Conservation (phyloP, 441 rosid genomes). For the Mallotus japonicus region DNA sequence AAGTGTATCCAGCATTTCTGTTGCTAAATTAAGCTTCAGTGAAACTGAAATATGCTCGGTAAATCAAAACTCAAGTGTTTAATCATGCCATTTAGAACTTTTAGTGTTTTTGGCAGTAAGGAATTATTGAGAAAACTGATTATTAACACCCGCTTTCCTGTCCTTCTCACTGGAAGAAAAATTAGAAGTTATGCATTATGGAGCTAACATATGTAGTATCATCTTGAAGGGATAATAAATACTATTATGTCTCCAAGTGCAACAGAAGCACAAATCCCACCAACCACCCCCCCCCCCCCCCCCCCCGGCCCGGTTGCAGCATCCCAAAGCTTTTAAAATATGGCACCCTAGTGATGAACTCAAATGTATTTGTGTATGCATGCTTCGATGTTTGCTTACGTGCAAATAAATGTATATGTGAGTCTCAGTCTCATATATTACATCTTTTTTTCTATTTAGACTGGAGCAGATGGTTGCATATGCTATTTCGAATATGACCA, state of each 20-base stretch:
- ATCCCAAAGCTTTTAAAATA: not conserved
- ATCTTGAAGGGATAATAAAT: not conserved
- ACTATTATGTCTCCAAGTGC: not conserved
- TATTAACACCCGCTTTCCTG: not conserved
- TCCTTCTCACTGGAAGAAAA: slow-evolving; percentile 1
- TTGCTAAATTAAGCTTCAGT: slow-evolving; percentile 46
- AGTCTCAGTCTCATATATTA: slow-evolving; percentile 7
- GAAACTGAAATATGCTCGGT: slow-evolving; percentile 81
- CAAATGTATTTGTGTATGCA: not conserved
- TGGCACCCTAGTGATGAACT: slow-evolving; percentile 1
- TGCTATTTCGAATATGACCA: slow-evolving; percentile 77
- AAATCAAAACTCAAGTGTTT: slow-evolving; percentile 27
- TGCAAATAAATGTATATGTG: slow-evolving; percentile 9
- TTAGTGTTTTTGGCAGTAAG: slow-evolving; percentile 9
- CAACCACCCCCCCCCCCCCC: too few species aligned
- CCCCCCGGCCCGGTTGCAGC: slow-evolving; percentile 11
- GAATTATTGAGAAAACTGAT: not conserved
- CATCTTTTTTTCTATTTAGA: slow-evolving; percentile 46
- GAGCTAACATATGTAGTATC: slow-evolving; percentile 14
- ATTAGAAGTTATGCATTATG: not conserved
- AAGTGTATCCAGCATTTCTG: slow-evolving; percentile 62
- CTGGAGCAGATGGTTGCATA: slow-evolving; percentile 97
- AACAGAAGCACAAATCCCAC: slow-evolving; percentile 9
- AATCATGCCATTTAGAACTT: slow-evolving; percentile 8
- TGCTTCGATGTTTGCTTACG: slow-evolving; percentile 13